Evolutionary conservation across 1,284 basidiomycete genomes (phyloP).

Genomic region (Ceratobasidium sp.): DNA sequence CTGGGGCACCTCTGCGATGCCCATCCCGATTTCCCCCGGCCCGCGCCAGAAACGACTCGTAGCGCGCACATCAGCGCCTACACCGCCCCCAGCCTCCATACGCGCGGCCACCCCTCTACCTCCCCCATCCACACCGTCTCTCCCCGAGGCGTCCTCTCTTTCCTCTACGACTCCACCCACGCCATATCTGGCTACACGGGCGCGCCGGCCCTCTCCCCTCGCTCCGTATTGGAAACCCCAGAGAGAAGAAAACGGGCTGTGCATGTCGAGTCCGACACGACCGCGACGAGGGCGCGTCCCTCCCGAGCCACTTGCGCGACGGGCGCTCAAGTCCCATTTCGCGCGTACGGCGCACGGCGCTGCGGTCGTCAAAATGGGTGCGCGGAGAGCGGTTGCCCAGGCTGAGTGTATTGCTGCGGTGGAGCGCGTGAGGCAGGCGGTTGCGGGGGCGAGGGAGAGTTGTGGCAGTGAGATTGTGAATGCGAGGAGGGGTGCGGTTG

Average conservation of each 20-base stretch:
- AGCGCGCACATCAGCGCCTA: background rate
- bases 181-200: background rate
- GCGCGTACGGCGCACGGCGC: conserved; percentile 27
- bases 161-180: too few relatives aligned
- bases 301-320: conserved; percentile 28
- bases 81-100: background rate
- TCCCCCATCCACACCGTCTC: background rate
- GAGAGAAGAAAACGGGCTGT: too few relatives aligned
- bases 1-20: conserved; percentile 5
- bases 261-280: background rate
- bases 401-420: conserved; percentile 33
- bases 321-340: conserved; percentile 22
- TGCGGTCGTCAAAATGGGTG: conserved; percentile 22
- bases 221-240: conserved; percentile 24
- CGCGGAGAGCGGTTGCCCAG: conserved; percentile 25
- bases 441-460: too few relatives aligned
- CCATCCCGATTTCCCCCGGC: background rate
- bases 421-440: conserved; percentile 13
- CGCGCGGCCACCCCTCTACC: conserved; percentile 3
- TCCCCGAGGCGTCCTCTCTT: too few relatives aligned
- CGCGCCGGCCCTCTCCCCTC: conserved; percentile 17
- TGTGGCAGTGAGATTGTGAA: conserved; percentile 16
- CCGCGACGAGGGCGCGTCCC: conserved; percentile 9
- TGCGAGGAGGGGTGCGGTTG: conserved; percentile 19
- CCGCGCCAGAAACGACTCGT: conserved; percentile 10